A percentile compares a stretch with the other conserved stretches of the same genome.
phyloP scores from a whole-genome alignment of 2,329 filamentous ascomycete species.

The Curvularia eragrostidis region DNA sequence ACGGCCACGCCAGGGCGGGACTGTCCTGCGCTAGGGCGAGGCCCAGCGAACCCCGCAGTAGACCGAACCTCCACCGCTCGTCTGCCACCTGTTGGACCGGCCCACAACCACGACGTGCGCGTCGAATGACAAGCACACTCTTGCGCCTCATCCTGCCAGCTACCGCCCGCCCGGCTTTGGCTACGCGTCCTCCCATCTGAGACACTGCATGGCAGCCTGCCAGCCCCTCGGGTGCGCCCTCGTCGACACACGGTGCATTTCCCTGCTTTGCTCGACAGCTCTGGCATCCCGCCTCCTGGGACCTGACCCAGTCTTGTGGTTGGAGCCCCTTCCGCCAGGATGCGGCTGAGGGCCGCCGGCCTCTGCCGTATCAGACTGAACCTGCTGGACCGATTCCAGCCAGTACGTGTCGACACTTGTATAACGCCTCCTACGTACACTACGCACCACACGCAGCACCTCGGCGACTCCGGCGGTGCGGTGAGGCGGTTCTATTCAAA shows the following conservation, averaged over 20 bases:
- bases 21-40: slow-evolving; percentile 15
- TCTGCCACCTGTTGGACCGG: slow-evolving; percentile 15
- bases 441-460: background rate
- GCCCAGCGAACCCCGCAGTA: slow-evolving; percentile 21
- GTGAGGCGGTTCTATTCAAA: slow-evolving; percentile 12
- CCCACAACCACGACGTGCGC: slow-evolving; percentile 12
- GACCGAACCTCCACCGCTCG: slow-evolving; percentile 17
- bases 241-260: slow-evolving; percentile 12
- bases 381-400: background rate
- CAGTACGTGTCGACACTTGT: background rate
- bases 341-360: background rate
- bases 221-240: slow-evolving; percentile 14
- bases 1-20: slow-evolving; percentile 21
- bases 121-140: slow-evolving; percentile 16
- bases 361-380: slow-evolving; percentile 2
- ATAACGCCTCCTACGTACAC: background rate
- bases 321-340: background rate
- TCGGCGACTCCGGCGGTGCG: slow-evolving; percentile 15
- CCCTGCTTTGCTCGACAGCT: background rate
- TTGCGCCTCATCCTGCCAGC: slow-evolving; percentile 17
- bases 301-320: background rate
- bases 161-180: slow-evolving; percentile 12
- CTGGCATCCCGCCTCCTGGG: background rate
- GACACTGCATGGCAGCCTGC: slow-evolving; percentile 13
- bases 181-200: slow-evolving; percentile 15